Evolutionary conservation across 352 stramenopile genomes (phyloP).

Genomic region (Globisporangium emineosum): DNA sequence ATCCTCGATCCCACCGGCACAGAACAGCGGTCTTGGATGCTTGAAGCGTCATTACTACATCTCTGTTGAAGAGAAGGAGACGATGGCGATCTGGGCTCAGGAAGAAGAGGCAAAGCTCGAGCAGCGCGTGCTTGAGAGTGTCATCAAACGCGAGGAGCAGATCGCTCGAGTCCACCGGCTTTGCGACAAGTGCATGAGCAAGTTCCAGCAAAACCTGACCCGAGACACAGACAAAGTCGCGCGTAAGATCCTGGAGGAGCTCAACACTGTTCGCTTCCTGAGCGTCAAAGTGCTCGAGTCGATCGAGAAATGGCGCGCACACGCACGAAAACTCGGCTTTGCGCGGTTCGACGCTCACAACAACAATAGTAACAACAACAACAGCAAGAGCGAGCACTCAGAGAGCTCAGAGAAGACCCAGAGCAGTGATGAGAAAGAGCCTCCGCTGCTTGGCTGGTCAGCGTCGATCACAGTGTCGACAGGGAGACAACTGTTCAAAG

Average conservation of each 20-base stretch:
- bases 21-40: slow-evolving; percentile 44
- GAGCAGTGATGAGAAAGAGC: slow-evolving; percentile 14
- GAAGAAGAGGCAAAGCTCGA: slow-evolving; percentile 66
- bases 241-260: slow-evolving; percentile 36
- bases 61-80: slow-evolving; percentile 53
- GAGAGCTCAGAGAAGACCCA: not conserved
- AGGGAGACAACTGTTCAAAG: slow-evolving; percentile 60
- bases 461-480: slow-evolving; percentile 67
- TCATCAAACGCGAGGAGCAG: slow-evolving; percentile 64
- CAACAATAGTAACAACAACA: no score
- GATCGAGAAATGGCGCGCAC: slow-evolving; percentile 58
- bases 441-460: slow-evolving; percentile 53
- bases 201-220: slow-evolving; percentile 65
- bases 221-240: slow-evolving; percentile 37
- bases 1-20: slow-evolving; percentile 8
- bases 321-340: slow-evolving; percentile 53
- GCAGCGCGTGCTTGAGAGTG: slow-evolving; percentile 43
- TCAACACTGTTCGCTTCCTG: slow-evolving; percentile 59
- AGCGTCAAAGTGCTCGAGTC: slow-evolving; percentile 67
- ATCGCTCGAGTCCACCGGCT: slow-evolving; percentile 32
- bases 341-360: slow-evolving; percentile 28
- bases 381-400: not conserved
- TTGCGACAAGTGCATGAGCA: slow-evolving; percentile 53
- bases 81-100: slow-evolving; percentile 58
- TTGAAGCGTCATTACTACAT: slow-evolving; percentile 77